Conservation (phyloP, 108 stramenopile genomes). For the Nitzschia palea region DNA sequence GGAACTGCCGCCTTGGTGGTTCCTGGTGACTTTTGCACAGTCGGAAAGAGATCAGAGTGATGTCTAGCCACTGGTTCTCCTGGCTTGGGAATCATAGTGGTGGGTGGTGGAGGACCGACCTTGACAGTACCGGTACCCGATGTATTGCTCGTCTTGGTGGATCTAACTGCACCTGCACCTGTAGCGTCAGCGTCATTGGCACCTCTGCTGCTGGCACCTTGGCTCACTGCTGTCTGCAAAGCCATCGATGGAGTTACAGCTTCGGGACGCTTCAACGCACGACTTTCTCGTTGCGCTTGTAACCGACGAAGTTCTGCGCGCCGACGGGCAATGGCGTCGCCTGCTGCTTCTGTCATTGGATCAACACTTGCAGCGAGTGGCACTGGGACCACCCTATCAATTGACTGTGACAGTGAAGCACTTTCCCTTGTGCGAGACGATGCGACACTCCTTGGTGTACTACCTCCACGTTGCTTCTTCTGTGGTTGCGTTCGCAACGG, state of each 20-base stretch:
- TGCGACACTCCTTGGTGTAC: slow-evolving; percentile 8
- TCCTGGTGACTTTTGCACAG: slow-evolving; percentile 20
- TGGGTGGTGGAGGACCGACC: background rate
- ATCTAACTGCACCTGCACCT: background rate
- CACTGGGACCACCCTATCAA: too few relatives aligned
- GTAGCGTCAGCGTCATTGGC: background rate
- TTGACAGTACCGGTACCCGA: too few relatives aligned
- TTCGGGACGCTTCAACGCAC: background rate
- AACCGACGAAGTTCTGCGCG: slow-evolving; percentile 59
- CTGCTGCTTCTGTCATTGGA: slow-evolving; percentile 17
- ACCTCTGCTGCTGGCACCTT: too few relatives aligned
- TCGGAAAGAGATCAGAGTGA: slow-evolving; percentile 28
- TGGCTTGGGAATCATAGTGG: background rate
- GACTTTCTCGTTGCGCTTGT: slow-evolving; percentile 29
- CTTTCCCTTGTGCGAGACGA: background rate
- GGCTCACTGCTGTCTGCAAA: background rate
- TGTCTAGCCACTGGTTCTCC: background rate
- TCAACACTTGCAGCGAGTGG: background rate
- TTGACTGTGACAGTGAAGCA: background rate
- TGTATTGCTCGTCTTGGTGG: too few relatives aligned
- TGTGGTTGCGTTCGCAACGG: slow-evolving; percentile 16
- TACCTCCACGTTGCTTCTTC: slow-evolving; percentile 40
- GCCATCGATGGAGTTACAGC: background rate
- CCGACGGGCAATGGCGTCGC: slow-evolving; percentile 59
- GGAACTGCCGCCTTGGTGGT: slow-evolving; percentile 1